phyloP scores from a whole-genome alignment of 2,329 filamentous ascomycete genomes.

The Aspergillus fumigatiaffinis region DNA sequence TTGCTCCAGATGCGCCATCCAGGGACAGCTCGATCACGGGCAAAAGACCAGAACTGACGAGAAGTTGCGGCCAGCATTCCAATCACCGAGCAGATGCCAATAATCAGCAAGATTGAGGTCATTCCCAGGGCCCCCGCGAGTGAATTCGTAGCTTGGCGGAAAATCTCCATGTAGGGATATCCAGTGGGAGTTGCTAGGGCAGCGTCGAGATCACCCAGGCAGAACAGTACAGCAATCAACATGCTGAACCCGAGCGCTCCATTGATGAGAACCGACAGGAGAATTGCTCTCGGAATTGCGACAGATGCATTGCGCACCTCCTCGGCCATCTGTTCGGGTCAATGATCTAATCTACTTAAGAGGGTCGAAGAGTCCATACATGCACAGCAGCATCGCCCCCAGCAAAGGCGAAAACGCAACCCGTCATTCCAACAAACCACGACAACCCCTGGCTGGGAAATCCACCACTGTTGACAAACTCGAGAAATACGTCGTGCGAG shows the following conservation, averaged over 20 bases:
- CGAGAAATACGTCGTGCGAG: conserved; percentile 43
- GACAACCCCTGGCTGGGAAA: conserved; percentile 44
- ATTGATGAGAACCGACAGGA: conserved; percentile 35
- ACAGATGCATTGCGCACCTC: conserved; percentile 37
- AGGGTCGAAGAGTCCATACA: conserved; percentile 20
- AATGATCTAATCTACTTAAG: background rate
- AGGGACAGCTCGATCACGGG: conserved; percentile 24
- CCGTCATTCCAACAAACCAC: conserved; percentile 33
- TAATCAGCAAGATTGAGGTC: conserved; percentile 23
- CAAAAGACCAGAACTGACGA: conserved; percentile 31
- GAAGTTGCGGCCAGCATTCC: conserved; percentile 44
- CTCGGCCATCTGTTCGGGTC: conserved; percentile 31
- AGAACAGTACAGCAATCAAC: conserved; percentile 38
- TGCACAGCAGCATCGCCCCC: conserved; percentile 38
- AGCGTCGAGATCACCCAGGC: conserved; percentile 30
- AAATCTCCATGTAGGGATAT: conserved; percentile 35
- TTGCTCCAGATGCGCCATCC: conserved; percentile 26
- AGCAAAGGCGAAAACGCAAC: conserved; percentile 35
- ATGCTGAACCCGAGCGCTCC: conserved; percentile 34
- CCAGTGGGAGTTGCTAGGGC: conserved; percentile 25
- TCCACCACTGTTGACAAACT: conserved; percentile 45
- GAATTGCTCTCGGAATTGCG: conserved; percentile 35
- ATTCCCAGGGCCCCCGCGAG: conserved; percentile 23
- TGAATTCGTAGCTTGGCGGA: conserved; percentile 27
- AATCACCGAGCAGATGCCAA: conserved; percentile 29